Evolutionary conservation across 306 rosid genomes (phyloP).

Genomic region (Styphnolobium japonicum): DNA sequence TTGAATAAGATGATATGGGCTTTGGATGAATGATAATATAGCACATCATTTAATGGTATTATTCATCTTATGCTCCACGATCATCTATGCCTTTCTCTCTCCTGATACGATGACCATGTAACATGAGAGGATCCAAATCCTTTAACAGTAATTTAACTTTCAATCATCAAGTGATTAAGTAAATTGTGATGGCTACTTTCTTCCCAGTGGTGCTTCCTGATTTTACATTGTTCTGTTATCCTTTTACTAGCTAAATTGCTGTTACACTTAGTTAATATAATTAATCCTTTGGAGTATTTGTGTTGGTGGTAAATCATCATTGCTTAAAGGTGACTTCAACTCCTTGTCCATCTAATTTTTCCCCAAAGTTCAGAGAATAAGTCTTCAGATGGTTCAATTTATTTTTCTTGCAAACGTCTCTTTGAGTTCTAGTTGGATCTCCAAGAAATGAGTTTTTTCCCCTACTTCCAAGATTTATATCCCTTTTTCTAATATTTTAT

Average conservation of each 20-base stretch:
- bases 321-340: not conserved
- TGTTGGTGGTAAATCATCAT: not conserved
- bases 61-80: not conserved
- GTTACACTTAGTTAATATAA: not conserved
- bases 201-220: not conserved
- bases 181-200: not conserved
- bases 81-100: too few species aligned
- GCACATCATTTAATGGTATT: not conserved
- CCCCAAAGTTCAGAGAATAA: not conserved
- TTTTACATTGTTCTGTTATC: not conserved
- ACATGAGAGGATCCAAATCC: too few species aligned
- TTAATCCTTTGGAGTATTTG: not conserved
- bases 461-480: not conserved
- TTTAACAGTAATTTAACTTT: not conserved
- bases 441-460: too few species aligned
- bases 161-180: not conserved
- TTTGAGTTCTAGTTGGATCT: not conserved
- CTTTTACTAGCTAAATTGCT: not conserved
- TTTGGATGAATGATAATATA: too few species aligned
- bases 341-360: not conserved
- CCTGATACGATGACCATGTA: not conserved
- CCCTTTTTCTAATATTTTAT: not conserved
- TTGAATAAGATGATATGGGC: not conserved
- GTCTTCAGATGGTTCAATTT: not conserved
- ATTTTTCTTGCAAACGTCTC: not conserved